phyloP scores from a whole-genome alignment of 805 yeast genomes.

The Monosporozyma yasuniensis region DNA sequence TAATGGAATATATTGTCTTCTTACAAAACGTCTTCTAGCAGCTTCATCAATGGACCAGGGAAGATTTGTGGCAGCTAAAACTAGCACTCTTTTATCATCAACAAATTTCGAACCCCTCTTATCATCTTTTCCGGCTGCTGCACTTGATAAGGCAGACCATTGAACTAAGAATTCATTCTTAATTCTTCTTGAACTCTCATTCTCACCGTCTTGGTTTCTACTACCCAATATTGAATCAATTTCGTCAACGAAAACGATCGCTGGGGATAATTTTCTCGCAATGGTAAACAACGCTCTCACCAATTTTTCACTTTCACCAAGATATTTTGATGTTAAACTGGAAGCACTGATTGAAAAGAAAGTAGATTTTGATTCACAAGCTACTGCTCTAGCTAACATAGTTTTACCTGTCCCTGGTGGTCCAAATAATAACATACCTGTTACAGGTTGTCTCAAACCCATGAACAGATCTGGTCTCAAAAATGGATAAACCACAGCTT shows the following conservation, averaged over 20 bases:
- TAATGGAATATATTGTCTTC: slow-evolving; percentile 86
- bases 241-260: slow-evolving; percentile 92
- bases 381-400: slow-evolving; percentile 94
- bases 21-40: slow-evolving; percentile 84
- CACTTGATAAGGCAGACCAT: slow-evolving; percentile 87
- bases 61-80: slow-evolving; percentile 87
- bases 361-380: slow-evolving; percentile 87
- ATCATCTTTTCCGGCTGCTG: slow-evolving; percentile 58
- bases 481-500: slow-evolving; percentile 93
- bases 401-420: slow-evolving; percentile 99
- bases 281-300: slow-evolving; percentile 80
- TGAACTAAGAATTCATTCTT: slow-evolving; percentile 90
- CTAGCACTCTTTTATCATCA: slow-evolving; percentile 60
- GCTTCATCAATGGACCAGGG: slow-evolving; percentile 99
- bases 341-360: slow-evolving; percentile 89
- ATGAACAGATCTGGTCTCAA: slow-evolving; percentile 85
- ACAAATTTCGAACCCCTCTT: slow-evolving; percentile 29
- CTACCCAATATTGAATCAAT: slow-evolving; percentile 84
- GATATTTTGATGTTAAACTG: slow-evolving; percentile 73
- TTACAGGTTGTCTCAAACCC: slow-evolving; percentile 86
- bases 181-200: slow-evolving; percentile 81
- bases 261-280: slow-evolving; percentile 80
- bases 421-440: slow-evolving; percentile 94
- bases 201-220: slow-evolving; percentile 49
- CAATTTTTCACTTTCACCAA: slow-evolving; percentile 91